phyloP scores from a whole-genome alignment of 2,329 filamentous ascomycete genomes.

The Exophiala bonariae region DNA sequence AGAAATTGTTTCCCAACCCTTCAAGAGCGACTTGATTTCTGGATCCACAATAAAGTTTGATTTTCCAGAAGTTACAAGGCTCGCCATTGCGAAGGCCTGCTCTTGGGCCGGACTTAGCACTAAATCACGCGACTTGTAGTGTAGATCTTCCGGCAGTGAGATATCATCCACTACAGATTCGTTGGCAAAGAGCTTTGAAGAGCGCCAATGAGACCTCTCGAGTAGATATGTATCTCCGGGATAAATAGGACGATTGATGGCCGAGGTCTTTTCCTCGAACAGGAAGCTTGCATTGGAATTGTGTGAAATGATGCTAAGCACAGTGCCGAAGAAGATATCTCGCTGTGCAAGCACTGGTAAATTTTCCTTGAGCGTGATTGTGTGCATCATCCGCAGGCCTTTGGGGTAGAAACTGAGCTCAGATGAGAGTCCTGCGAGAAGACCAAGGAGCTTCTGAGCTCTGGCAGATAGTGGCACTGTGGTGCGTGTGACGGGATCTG shows the following conservation, averaged over 20 bases:
- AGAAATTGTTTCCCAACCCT: conserved; percentile 4
- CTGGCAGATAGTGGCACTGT: conserved; percentile 9
- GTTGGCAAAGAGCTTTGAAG: conserved; percentile 10
- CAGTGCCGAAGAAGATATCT: conserved; percentile 17
- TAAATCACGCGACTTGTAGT: conserved; percentile 16
- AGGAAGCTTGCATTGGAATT: conserved; percentile 13
- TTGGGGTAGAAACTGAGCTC: conserved; percentile 7
- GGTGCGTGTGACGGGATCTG: conserved; percentile 9
- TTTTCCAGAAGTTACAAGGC: conserved; percentile 3
- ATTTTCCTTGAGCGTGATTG: conserved; percentile 7
- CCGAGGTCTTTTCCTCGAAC: too few relatives aligned
- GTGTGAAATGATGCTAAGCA: conserved; percentile 10
- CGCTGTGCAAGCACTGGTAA: conserved; percentile 15
- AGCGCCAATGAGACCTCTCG: conserved; percentile 11
- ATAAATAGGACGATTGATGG: conserved; percentile 1
- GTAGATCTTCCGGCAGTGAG: not conserved
- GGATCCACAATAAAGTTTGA: conserved; percentile 9
- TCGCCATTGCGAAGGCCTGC: conserved; percentile 3
- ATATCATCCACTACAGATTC: not conserved
- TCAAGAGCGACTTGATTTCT: not conserved
- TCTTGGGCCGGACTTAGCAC: not conserved
- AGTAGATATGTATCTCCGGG: conserved; percentile 10
- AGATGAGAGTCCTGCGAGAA: conserved; percentile 13
- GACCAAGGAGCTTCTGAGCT: conserved; percentile 4
- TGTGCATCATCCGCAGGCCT: conserved; percentile 19